Conservation (phyloP, 805 yeast genomes). For the Candida gorgasii region DNA sequence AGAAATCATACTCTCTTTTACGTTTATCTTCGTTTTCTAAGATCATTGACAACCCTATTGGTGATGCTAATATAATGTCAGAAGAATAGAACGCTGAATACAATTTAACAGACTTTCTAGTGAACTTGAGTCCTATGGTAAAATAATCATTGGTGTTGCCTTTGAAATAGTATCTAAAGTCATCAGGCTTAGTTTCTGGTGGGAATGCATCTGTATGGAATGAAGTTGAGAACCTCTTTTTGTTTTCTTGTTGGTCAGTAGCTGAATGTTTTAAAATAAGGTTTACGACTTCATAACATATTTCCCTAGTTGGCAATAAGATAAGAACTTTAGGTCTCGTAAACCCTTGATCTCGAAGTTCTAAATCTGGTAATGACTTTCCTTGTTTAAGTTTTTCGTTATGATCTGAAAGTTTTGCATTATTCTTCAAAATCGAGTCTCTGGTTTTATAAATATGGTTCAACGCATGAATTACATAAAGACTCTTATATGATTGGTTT, state of each 20-base stretch:
- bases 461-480: constrained; percentile 69
- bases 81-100: constrained; percentile 82
- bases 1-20: constrained; percentile 73
- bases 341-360: constrained; percentile 89
- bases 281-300: constrained; percentile 69
- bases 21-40: constrained; percentile 59
- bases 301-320: constrained; percentile 79
- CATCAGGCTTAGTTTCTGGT: constrained; percentile 70
- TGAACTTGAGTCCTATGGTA: constrained; percentile 85
- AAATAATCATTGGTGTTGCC: constrained; percentile 94
- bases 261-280: constrained; percentile 63
- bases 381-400: constrained; percentile 45
- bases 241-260: constrained; percentile 76
- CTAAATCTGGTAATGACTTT: constrained; percentile 45
- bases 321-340: constrained; percentile 88
- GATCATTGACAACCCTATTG: constrained; percentile 78
- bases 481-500: constrained; percentile 57
- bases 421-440: constrained; percentile 80
- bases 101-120: constrained; percentile 81
- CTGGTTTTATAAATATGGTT: constrained; percentile 88
- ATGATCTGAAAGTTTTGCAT: constrained; percentile 50
- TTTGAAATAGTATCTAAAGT: constrained; percentile 73
- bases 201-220: constrained; percentile 54
- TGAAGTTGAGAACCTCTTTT: constrained; percentile 69
- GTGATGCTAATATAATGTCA: constrained; percentile 88